phyloP scores from a whole-genome alignment of 2,329 filamentous ascomycete genomes.

The Aspergillus sp. region DNA sequence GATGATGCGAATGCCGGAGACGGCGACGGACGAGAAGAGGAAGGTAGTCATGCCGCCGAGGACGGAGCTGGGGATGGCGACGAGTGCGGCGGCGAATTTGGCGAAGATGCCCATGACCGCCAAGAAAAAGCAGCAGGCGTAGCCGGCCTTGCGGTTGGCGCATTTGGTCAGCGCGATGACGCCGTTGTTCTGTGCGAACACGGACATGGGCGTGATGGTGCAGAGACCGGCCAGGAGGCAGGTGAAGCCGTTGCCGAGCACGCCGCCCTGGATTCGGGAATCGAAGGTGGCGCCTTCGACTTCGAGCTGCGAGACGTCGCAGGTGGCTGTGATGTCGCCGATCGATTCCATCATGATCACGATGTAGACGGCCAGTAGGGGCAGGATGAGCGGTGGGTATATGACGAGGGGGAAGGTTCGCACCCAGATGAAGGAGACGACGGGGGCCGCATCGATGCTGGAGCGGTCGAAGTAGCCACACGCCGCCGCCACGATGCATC shows the following conservation, averaged over 20 bases:
- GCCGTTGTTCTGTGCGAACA: slow-evolving; percentile 69
- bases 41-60: slow-evolving; percentile 59
- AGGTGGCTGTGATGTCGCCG: slow-evolving; percentile 67
- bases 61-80: slow-evolving; percentile 59
- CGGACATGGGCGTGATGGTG: slow-evolving; percentile 68
- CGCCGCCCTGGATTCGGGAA: slow-evolving; percentile 67
- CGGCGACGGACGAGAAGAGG: slow-evolving; percentile 65
- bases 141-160: slow-evolving; percentile 67
- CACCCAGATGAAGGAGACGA: slow-evolving; percentile 69
- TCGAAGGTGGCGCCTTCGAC: slow-evolving; percentile 66
- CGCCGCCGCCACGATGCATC: slow-evolving; percentile 66
- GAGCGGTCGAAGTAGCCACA: slow-evolving; percentile 64
- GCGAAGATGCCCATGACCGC: slow-evolving; percentile 69
- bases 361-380: slow-evolving; percentile 57
- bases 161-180: slow-evolving; percentile 68
- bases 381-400: slow-evolving; percentile 66
- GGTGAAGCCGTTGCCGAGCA: slow-evolving; percentile 66
- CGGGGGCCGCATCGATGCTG: slow-evolving; percentile 61
- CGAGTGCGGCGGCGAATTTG: slow-evolving; percentile 68
- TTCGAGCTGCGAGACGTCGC: slow-evolving; percentile 63
- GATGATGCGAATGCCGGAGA: slow-evolving; percentile 67
- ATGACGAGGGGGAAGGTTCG: slow-evolving; percentile 65
- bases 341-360: slow-evolving; percentile 69
- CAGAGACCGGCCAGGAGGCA: slow-evolving; percentile 62
- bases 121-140: slow-evolving; percentile 65